phyloP scores from a whole-genome alignment of 2,329 filamentous ascomycete species.

The Cordyceps cateniannulata region DNA sequence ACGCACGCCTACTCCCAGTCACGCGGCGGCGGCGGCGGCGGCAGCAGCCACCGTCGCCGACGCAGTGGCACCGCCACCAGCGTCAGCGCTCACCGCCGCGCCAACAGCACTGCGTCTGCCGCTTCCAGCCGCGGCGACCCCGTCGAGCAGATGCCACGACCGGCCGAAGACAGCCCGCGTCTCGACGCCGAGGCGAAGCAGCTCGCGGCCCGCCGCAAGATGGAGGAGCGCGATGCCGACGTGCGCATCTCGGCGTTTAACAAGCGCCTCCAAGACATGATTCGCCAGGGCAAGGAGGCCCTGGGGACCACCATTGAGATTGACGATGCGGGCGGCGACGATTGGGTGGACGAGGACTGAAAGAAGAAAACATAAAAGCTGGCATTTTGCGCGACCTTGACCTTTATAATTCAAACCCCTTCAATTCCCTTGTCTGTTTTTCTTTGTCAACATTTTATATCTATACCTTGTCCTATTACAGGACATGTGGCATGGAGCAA shows the following conservation, averaged over 20 bases:
- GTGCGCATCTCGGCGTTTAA: slow-evolving; percentile 75
- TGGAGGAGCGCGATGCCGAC: slow-evolving; percentile 73
- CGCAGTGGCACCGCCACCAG: slow-evolving; percentile 4
- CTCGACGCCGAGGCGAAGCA: slow-evolving; percentile 62
- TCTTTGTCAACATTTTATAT: background rate
- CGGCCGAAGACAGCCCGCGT: slow-evolving; percentile 38
- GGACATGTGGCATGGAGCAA: background rate
- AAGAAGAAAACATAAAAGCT: background rate
- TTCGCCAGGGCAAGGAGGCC: slow-evolving; percentile 80
- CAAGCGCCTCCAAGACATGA: slow-evolving; percentile 74
- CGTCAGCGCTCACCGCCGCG: slow-evolving; percentile 34
- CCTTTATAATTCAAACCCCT: background rate
- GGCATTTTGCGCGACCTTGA: background rate
- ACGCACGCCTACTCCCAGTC: background rate
- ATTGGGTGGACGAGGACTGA: slow-evolving; percentile 36
- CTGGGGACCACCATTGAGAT: slow-evolving; percentile 69
- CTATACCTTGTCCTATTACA: background rate
- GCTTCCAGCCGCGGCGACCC: slow-evolving; percentile 27
- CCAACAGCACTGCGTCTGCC: slow-evolving; percentile 38
- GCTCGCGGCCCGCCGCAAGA: slow-evolving; percentile 63
- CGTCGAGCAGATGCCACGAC: background rate
- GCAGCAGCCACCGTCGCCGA: background rate
- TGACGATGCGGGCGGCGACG: slow-evolving; percentile 34
- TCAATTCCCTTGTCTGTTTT: background rate
- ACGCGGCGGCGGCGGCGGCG: background rate